A percentile compares a stretch with the other conserved stretches of the same genome.
These are phyloP conservation scores for Linum tenue DNA, from an alignment of 345 rosid species.

Conservation along the genomic window DNA sequence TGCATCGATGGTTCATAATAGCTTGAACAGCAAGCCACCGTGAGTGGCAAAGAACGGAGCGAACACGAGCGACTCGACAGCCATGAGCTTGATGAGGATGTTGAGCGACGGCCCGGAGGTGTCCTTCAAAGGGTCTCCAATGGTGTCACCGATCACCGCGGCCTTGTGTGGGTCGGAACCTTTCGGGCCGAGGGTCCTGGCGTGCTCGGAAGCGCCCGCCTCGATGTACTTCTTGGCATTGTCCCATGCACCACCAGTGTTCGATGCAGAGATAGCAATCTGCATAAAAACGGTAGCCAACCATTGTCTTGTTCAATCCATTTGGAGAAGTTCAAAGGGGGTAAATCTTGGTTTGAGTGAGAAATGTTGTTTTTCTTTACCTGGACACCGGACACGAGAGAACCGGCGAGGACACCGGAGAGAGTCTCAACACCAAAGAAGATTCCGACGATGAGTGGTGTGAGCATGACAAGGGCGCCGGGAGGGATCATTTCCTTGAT, in stretches of 20 bases:
- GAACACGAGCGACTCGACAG: slow-evolving; percentile 60
- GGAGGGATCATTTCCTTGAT: slow-evolving; percentile 66
- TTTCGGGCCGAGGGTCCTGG: slow-evolving; percentile 52
- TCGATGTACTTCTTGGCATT: slow-evolving; percentile 69
- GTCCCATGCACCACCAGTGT: slow-evolving; percentile 72
- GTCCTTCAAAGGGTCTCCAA: slow-evolving; percentile 70
- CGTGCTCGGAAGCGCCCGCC: slow-evolving; percentile 61
- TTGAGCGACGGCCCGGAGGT: slow-evolving; percentile 66
- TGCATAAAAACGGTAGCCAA: slow-evolving; percentile 2
- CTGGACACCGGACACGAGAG: slow-evolving; percentile 68
- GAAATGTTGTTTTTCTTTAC: slow-evolving; percentile 10
- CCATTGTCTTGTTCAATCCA: too few relatives aligned
- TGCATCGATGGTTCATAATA: slow-evolving; percentile 20
- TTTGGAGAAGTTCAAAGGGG: too few relatives aligned
- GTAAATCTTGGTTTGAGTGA: background rate
- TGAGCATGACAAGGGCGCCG: slow-evolving; percentile 60
- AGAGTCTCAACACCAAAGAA: slow-evolving; percentile 64
- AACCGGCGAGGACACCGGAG: slow-evolving; percentile 61
- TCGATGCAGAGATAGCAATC: slow-evolving; percentile 70
- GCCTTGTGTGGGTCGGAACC: slow-evolving; percentile 71
- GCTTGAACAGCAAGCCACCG: slow-evolving; percentile 51
- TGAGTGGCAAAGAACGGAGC: slow-evolving; percentile 71
- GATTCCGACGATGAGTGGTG: slow-evolving; percentile 52
- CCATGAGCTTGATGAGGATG: slow-evolving; percentile 75
- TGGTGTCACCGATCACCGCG: slow-evolving; percentile 61